Evolutionary conservation across 306 rosid genomes (phyloP), one percentile per base, ranked within the genome.

Genomic region (Parietaria judaica): DNA sequence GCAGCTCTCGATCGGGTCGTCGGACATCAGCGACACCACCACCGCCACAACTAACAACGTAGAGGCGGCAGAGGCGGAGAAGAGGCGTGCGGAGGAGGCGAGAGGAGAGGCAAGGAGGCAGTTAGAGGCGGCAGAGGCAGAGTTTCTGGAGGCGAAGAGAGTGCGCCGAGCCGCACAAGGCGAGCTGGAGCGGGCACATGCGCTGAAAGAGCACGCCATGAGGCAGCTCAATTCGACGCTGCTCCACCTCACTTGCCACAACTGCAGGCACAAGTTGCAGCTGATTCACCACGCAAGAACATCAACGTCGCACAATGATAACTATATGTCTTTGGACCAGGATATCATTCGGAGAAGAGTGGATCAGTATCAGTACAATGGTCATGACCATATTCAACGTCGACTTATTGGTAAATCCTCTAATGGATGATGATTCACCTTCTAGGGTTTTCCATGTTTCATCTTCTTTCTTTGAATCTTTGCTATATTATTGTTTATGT

Each of bases 231-330:
- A 82, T 70, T 94, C 97, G 2, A 84, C 94, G 11, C 64, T 94
- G 71, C 90, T 88, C 31, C 97, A 88, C 67, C 79, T 94, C 76
- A 94, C 99, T n/a, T 88, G 99, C 61, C 95, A 82, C 11, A 66
- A 85, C 61, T 94, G 99, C 66, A 87, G 81, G 63, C 84, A 80
- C 66, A 83, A 78, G 1, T 86, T 88, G 57, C 85, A 81, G 1
- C 82, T 86, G 60, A 84, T 49, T 8, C 52, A 49, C 52, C 52
- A 49, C 6, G 14, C 52, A 6, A 49, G 52, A n/a, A 49, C 52
- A 3, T 49, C 52, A 7, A 49, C 52, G 3, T 3, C 14, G 12
- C 8, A 7, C 14, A 49, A 80, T 49, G 52, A 49, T 49, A 14
- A 34, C 12, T 9, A 9, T 13, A 3, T 56, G 44, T 10, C 38